Evolutionary conservation across 805 yeast genomes (phyloP), one percentile per base, ranked within the genome.

Genomic region (Candida sakaeoensis): DNA sequence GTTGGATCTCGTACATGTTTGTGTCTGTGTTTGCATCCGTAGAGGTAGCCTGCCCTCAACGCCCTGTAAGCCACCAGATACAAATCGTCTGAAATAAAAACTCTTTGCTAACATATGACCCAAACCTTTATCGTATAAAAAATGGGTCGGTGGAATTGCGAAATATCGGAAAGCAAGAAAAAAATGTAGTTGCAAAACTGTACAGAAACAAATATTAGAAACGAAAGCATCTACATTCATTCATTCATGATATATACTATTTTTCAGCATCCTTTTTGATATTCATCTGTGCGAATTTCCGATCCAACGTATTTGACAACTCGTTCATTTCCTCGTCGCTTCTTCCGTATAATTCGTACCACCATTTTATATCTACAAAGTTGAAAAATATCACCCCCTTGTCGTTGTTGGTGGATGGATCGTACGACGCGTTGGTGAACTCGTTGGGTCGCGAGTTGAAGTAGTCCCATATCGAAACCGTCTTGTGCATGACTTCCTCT

Each of bases 401-500:
- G 12, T 60, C 63, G 10, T 51, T 52, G n/a, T 61, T 62, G 3
- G 36, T 33, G 8, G 45, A 46, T 1, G 31, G 26, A 5, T 37
- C 13, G 52, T 74, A 87, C 2, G 50, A 53, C 14, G 61, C 58
- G 55, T 84, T 85, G 1, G 72, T 61, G 53, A 90, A 91, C 55
- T 90, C 95, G 8, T 58, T 58, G 14, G 70, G 69, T 17, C 96
- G 68, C 5, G 95, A 85, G 40, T 79, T 69, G 65, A 93, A 91
- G 56, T 93, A 90, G 59, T 90, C 95, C 98, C 98, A 90, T 1
- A 85, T 96, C 10, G 91, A 80, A 24, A 85, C 71, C 0, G 96
- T 85, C 9, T 70, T 65, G 2, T 60, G 50, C 6, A 52, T 56
- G 14, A 13, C 9, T 2, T 15, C 18, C 2, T 78, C 59, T 8